A percentile compares a stretch with the other conserved stretches of the same genome.
These are phyloP conservation scores for Geoglossum cookeanum DNA, from an alignment of 2,329 filamentous ascomycete species.

Conservation along the genomic window DNA sequence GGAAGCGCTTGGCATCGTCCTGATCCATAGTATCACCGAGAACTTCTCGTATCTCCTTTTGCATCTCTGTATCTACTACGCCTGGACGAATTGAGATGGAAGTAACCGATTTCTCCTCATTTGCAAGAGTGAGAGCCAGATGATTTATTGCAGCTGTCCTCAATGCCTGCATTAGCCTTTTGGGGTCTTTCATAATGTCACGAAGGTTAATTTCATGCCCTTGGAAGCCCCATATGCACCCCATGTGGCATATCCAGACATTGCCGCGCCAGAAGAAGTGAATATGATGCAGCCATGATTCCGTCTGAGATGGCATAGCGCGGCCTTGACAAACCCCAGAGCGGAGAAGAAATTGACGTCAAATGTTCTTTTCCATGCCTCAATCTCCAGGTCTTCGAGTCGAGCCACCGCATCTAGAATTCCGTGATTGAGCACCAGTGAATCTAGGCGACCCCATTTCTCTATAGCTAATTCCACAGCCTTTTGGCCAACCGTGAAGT, in stretches of 20 bases:
- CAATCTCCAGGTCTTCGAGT: conserved; percentile 45
- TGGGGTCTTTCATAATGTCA: neutral
- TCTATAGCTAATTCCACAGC: conserved; percentile 46
- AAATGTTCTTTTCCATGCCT: conserved; percentile 59
- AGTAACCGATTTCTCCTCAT: conserved; percentile 60
- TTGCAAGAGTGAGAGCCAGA: conserved; percentile 48
- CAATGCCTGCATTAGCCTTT: neutral
- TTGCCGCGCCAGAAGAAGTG: conserved; percentile 19
- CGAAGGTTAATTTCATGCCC: neutral
- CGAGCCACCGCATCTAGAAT: conserved; percentile 55
- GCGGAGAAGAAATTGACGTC: conserved; percentile 78
- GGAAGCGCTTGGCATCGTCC: conserved; percentile 43
- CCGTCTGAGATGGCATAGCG: conserved; percentile 10
- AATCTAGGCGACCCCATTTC: conserved; percentile 57
- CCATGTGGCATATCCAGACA: conserved; percentile 18
- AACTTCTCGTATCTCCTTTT: conserved; percentile 56
- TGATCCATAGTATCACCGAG: conserved; percentile 42
- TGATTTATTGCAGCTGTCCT: conserved; percentile 38
- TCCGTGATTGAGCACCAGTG: conserved; percentile 77
- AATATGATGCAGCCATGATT: conserved; percentile 20
- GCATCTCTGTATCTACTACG: conserved; percentile 79
- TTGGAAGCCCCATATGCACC: conserved; percentile 20
- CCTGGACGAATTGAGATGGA: conserved; percentile 59
- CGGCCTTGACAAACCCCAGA: conserved; percentile 46
- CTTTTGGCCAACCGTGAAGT: conserved; percentile 34